Evolutionary conservation across 305 asterid genomes (phyloP).

Genomic region (Fraxinus floribunda): DNA sequence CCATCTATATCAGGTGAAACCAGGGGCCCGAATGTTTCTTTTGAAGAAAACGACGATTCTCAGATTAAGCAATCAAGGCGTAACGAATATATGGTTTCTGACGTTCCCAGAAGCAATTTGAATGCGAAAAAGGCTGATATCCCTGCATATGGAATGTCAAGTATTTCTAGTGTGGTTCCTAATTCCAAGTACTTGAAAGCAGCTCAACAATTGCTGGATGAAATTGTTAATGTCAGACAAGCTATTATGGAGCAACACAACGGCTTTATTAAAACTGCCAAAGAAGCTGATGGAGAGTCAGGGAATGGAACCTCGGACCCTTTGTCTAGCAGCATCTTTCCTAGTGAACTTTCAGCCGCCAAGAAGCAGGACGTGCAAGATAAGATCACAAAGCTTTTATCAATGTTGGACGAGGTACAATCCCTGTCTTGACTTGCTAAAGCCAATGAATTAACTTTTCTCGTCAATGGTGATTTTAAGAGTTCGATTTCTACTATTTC

Average conservation of each 20-base stretch:
- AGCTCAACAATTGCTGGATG: conserved; percentile 73
- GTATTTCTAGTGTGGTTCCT: conserved; percentile 46
- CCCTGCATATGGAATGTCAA: conserved; percentile 42
- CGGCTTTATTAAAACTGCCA: conserved; percentile 37
- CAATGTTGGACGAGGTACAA: conserved; percentile 87
- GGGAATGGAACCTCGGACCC: conserved; percentile 43
- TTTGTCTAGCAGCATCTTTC: conserved; percentile 32
- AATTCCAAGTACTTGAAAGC: conserved; percentile 76
- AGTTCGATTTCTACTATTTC: neutral
- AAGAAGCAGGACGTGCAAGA: conserved; percentile 78
- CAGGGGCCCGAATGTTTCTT: conserved; percentile 33
- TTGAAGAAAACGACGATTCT: conserved; percentile 41
- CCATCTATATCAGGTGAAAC: conserved; percentile 34
- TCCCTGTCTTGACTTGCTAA: neutral
- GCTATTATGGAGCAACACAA: conserved; percentile 51
- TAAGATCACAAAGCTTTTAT: conserved; percentile 64
- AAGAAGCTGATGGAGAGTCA: conserved; percentile 40
- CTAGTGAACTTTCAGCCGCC: conserved; percentile 53
- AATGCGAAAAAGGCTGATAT: conserved; percentile 36
- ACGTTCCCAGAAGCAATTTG: conserved; percentile 24
- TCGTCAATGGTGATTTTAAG: neutral
- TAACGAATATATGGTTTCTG: conserved; percentile 32
- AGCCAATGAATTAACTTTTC: neutral
- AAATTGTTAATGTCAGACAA: conserved; percentile 73
- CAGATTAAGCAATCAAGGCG: conserved; percentile 45